Evolutionary conservation across 2,329 filamentous ascomycete species (phyloP).

Genomic region (Ophiobolus disseminans): DNA sequence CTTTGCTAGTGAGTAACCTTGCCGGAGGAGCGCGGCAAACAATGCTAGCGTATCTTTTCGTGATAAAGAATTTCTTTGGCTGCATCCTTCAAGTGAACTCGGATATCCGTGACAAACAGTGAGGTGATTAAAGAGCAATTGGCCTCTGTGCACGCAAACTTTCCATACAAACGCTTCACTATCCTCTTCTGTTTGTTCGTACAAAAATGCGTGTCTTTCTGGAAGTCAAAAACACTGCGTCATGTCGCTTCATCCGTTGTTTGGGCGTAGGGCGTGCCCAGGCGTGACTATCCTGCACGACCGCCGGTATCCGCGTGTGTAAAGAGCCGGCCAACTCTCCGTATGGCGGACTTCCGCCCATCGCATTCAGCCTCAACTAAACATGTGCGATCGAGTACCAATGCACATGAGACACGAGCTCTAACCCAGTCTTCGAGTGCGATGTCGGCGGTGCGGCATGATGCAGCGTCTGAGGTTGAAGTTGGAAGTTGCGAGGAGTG

Average conservation of each 20-base stretch:
- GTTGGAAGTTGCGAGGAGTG: conserved; percentile 1
- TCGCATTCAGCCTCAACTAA: conserved; percentile 19
- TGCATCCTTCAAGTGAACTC: conserved; percentile 9
- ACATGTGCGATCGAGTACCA: conserved; percentile 7
- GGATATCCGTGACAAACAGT: neutral
- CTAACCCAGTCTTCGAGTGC: neutral
- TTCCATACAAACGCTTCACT: neutral
- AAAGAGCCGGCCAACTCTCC: conserved; percentile 13
- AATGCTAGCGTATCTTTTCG: conserved; percentile 11
- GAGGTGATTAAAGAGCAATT: conserved; percentile 3
- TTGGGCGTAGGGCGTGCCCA: conserved; percentile 28
- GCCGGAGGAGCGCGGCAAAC: conserved; percentile 20
- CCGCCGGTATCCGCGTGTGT: conserved; percentile 34
- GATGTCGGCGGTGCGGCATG: conserved; percentile 5
- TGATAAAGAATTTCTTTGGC: conserved; percentile 21
- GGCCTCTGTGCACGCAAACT: conserved; percentile 1
- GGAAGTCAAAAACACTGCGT: too few species aligned
- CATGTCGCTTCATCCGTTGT: conserved; percentile 4
- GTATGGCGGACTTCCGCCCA: conserved; percentile 19
- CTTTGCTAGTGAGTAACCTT: conserved; percentile 16
- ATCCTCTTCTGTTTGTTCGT: neutral
- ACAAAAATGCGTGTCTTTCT: conserved; percentile 16
- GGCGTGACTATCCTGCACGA: conserved; percentile 26
- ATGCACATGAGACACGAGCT: neutral
- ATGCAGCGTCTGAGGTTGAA: neutral